Evolutionary conservation across 2,329 filamentous ascomycete species (phyloP).

Genomic region (Plectosphaerella sp.): DNA sequence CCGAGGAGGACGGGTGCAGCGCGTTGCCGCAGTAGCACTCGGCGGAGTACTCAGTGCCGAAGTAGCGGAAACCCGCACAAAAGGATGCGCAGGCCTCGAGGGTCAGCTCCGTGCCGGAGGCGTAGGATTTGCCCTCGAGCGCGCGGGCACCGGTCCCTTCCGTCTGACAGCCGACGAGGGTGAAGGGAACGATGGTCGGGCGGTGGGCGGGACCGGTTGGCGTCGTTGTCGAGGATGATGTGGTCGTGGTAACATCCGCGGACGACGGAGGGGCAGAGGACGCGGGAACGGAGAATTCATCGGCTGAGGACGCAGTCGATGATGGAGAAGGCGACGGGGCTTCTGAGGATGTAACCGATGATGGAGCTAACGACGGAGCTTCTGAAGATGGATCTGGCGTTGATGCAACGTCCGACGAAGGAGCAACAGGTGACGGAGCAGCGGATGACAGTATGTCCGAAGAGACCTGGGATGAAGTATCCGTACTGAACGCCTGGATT

Average conservation of each 20-base stretch:
- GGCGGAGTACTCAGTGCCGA: slow-evolving; percentile 32
- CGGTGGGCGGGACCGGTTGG: slow-evolving; percentile 16
- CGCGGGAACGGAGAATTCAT: neutral
- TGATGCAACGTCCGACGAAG: too few species aligned
- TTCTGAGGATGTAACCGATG: too few species aligned
- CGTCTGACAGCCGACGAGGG: slow-evolving; percentile 34
- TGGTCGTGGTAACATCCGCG: slow-evolving; percentile 5
- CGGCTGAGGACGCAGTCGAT: too few species aligned
- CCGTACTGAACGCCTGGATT: neutral
- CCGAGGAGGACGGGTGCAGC: slow-evolving; percentile 18
- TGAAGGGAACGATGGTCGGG: slow-evolving; percentile 23
- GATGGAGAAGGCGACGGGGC: too few species aligned
- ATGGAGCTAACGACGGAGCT: too few species aligned
- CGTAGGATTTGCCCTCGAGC: slow-evolving; percentile 20
- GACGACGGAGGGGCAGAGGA: neutral
- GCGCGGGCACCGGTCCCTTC: slow-evolving; percentile 30
- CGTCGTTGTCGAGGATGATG: neutral
- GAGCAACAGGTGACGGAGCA: too few species aligned
- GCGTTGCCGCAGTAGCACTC: slow-evolving; percentile 35
- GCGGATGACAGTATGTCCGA: too few species aligned
- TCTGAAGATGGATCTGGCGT: too few species aligned
- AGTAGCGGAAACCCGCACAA: slow-evolving; percentile 33
- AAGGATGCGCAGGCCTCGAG: slow-evolving; percentile 25
- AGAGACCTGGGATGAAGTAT: neutral
- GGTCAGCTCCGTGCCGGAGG: slow-evolving; percentile 22